phyloP scores from a whole-genome alignment of 2,329 filamentous ascomycete genomes.

The Coleophoma cylindrospora region DNA sequence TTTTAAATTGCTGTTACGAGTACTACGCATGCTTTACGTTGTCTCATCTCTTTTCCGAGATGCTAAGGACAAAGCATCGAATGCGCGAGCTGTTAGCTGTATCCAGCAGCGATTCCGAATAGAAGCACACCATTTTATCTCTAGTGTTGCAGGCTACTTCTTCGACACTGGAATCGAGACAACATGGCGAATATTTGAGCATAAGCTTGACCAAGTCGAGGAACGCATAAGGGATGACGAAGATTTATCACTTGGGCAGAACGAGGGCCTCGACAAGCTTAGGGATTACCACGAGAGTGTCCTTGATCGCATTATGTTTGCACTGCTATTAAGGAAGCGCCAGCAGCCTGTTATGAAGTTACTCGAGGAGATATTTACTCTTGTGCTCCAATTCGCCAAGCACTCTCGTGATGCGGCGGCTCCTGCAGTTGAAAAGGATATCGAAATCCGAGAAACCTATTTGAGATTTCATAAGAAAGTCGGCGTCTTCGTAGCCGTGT shows the following conservation, averaged over 20 bases:
- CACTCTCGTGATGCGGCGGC: conserved; percentile 34
- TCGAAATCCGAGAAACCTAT: conserved; percentile 50
- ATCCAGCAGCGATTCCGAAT: conserved; percentile 53
- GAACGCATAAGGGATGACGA: conserved; percentile 41
- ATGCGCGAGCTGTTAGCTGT: conserved; percentile 15
- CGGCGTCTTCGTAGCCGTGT: conserved; percentile 69
- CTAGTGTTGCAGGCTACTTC: conserved; percentile 69
- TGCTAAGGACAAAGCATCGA: conserved; percentile 34
- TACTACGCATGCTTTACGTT: conserved; percentile 75
- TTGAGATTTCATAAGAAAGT: conserved; percentile 65
- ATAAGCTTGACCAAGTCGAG: conserved; percentile 60
- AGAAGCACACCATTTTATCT: conserved; percentile 77
- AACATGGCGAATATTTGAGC: conserved; percentile 68
- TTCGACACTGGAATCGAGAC: conserved; percentile 71
- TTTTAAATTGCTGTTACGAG: conserved; percentile 73
- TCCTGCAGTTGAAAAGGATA: conserved; percentile 27
- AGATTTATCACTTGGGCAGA: conserved; percentile 32
- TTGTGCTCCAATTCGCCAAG: conserved; percentile 68
- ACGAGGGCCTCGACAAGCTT: conserved; percentile 61
- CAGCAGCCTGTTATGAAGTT: conserved; percentile 69
- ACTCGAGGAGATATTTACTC: conserved; percentile 70
- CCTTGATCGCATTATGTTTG: conserved; percentile 70
- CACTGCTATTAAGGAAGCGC: conserved; percentile 67
- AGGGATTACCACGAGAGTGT: conserved; percentile 66
- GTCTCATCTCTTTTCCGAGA: conserved; percentile 61